Evolutionary conservation across 2,329 filamentous ascomycete genomes (phyloP), one percentile per base, ranked within the genome.

Genomic region (Metarhizium anisopliae): DNA sequence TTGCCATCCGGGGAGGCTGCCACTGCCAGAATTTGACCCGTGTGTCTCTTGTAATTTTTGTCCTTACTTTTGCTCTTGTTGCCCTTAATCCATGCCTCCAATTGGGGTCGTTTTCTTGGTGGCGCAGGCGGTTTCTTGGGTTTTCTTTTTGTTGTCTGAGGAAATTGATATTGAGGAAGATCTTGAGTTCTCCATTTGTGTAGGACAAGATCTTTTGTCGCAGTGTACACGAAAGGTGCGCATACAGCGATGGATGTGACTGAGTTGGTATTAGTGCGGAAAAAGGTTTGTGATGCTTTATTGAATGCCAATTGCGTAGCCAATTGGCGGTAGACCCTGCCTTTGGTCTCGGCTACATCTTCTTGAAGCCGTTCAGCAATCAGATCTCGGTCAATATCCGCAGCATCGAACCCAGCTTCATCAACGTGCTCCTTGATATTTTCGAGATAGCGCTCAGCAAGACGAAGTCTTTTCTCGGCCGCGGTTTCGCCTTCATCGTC

Each of bases 401-500:
- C 91, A 7, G 94, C 94, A 72, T 99, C 91, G 67, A 97, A 99
- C 43, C 91, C 94, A 50, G 66, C 64, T 60, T 90, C 87, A 63
- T 95, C 87, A 56, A 90, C 85, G 62, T 96, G 88, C 65, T 88
- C 82, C 65, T 87, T 84, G 59, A 96, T 85, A 68, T 95, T 96
- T 55, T 96, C 87, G 55, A 99, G 81, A 70, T 99, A 97, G 65
- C 89, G 85, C 74, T 97, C 90, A 35, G 94, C 94, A 32, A 99
- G 80, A 61, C 90, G 84, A 65, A 96, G 74, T 63, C 94, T 82
- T 70, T 90, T 86, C 68, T 96, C 91, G 40, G 90, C 92, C 1
- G 88, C 91, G 25, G 94, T 97, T 75, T 97, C 93, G 60, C 83
- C 84, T 59, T 90, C 89, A 59, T 84, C 83, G n/a, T 87, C 87